A percentile compares a stretch with the other conserved stretches of the same genome.
Evolutionary conservation across 2,329 filamentous ascomycete genomes (phyloP).

Genomic region (Pseudogymnoascus sp.): DNA sequence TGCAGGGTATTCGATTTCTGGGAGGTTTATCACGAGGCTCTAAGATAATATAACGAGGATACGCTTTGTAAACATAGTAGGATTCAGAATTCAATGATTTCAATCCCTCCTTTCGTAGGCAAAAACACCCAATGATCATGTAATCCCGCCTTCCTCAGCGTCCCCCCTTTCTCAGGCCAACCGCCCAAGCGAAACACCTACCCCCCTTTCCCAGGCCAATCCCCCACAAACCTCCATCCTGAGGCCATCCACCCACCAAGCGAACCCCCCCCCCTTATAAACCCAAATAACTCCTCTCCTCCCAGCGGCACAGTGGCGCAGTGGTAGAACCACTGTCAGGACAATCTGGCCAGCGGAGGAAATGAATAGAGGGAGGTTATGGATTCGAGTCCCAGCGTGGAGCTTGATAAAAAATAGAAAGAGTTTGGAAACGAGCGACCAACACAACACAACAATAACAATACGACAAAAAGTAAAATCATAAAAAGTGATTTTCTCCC

Average conservation of each 20-base stretch:
- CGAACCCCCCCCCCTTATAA: background rate
- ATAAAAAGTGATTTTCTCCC: background rate
- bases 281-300: background rate
- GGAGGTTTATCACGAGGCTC: background rate
- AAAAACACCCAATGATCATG: background rate
- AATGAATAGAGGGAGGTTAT: background rate
- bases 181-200: background rate
- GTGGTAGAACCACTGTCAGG: conserved; percentile 4
- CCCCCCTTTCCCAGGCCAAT: background rate
- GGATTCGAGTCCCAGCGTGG: background rate
- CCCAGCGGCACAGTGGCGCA: conserved; percentile 1
- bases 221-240: background rate
- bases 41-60: conserved; percentile 7
- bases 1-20: background rate
- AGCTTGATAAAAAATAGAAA: background rate
- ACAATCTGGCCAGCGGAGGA: conserved; percentile 5
- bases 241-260: background rate
- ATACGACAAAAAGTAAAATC: conserved; percentile 6
- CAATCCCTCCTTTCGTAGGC: background rate
- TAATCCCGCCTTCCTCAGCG: background rate
- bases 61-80: background rate
- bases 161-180: background rate
- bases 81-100: background rate
- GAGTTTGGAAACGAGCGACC: background rate
- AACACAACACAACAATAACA: background rate